Evolutionary conservation across 305 asterid genomes (phyloP).

Genomic region (Coffea humblotiana): DNA sequence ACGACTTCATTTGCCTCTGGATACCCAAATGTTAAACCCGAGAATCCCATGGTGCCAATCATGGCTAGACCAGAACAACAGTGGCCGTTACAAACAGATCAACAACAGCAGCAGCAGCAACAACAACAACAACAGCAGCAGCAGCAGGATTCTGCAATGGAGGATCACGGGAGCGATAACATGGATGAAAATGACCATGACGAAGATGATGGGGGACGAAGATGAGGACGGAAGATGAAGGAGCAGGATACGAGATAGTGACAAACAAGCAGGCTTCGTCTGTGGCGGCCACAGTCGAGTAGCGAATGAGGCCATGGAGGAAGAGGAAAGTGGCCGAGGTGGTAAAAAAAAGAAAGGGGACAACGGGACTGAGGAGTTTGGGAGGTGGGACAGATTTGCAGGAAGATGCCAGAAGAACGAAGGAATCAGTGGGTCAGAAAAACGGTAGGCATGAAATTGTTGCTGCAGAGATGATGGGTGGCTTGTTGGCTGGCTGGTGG

Average conservation of each 20-base stretch:
- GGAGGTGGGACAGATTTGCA: constrained; percentile 51
- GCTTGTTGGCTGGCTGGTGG: constrained; percentile 12
- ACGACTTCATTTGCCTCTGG: constrained; percentile 22
- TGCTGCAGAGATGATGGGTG: constrained; percentile 23
- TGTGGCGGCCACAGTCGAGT: constrained; percentile 44
- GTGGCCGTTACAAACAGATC: constrained; percentile 56
- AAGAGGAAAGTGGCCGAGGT: constrained; percentile 15
- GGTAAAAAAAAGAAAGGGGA: constrained; percentile 2
- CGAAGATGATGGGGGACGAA: constrained; percentile 38
- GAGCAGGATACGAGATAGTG: constrained; percentile 58
- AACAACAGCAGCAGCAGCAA: constrained; percentile 31
- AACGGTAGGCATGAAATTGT: constrained; percentile 26
- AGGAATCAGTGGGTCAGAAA: constrained; percentile 23
- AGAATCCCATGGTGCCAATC: constrained; percentile 52
- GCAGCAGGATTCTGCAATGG: constrained; percentile 29
- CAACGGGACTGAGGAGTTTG: constrained; percentile 19
- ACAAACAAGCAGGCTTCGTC: constrained; percentile 54
- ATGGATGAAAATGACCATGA: constrained; percentile 38
- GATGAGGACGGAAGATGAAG: constrained; percentile 56
- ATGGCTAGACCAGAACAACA: constrained; percentile 97
- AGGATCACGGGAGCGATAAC: constrained; percentile 37
- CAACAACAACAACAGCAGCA: not conserved
- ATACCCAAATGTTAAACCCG: constrained; percentile 17
- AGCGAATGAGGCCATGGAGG: not conserved
- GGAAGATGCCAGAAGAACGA: constrained; percentile 47